Evolutionary conservation across 2,329 filamentous ascomycete species (phyloP), one percentile per base, ranked within the genome.

Genomic region (Sarocladium oryzae): DNA sequence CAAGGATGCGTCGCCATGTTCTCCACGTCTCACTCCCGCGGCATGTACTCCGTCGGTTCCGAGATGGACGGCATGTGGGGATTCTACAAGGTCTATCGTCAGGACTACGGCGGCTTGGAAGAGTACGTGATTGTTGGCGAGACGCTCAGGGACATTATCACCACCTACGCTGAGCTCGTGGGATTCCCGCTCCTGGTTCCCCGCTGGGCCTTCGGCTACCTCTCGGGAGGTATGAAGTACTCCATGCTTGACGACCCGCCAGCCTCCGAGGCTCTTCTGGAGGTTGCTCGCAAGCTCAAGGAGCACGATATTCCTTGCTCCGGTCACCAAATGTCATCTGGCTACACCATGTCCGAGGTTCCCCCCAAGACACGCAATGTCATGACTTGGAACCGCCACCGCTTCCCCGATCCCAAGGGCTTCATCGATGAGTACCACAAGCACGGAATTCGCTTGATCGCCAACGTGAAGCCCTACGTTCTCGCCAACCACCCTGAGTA

Each of bases 41-140:
- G 82, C 0, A 76, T 75, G 15, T 88, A 83, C 70, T 79, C 78
- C 8, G 72, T 89, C 7, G 86, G 85, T 2, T 80, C 81, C 1
- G 85, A 89, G 63, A 84, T 89, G 66, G 86, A 89, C 60, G 85
- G 85, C 24, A 77, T 88, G 67, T 89, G 85, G 84, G 85, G 85
- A 1, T 78, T 78, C 52, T 88, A 82, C 75, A 88, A 88, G 63
- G 82, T 86, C 18, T 87, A 86, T 58, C 77, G 85, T 7, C 85
- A 89, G 64, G 82, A 86, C 54, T 78, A 84, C 55, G 85, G 86
- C 20, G 86, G 86, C 0, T 69, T 89, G 0, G 85, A 89, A 60
- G 78, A 88, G 66, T 88, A 88, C 56, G 69, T 83, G 20, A 78
- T 89, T 45, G 73, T 86, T 1, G 85, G 85, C 11, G 75, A 75